Evolutionary conservation across 148 eudicot species (phyloP).

Genomic region (Rhododendron kiyosumense): DNA sequence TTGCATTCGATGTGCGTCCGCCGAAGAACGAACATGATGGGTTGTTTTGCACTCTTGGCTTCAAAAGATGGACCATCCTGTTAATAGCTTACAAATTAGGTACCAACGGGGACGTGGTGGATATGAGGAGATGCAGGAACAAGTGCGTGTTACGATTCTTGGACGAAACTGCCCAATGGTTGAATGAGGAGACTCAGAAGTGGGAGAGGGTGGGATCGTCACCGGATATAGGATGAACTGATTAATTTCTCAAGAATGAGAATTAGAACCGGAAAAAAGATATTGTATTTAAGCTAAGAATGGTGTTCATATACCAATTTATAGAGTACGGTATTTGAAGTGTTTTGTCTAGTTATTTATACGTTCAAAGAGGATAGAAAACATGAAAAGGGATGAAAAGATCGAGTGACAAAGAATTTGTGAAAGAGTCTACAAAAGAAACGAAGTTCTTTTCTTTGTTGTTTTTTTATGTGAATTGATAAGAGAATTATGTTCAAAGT

Average conservation of each 20-base stretch:
- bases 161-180: not conserved
- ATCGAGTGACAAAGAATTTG: too few species aligned
- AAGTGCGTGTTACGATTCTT: not conserved
- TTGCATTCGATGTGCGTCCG: not conserved
- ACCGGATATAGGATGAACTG: not conserved
- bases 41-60: not conserved
- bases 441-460: too few species aligned
- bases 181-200: not conserved
- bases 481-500: too few species aligned
- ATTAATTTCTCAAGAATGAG: not conserved
- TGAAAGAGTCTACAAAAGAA: too few species aligned
- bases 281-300: too few species aligned
- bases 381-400: too few species aligned
- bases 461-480: too few species aligned
- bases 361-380: too few species aligned
- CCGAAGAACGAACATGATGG: not conserved
- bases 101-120: not conserved
- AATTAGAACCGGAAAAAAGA: not conserved
- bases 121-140: not conserved
- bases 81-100: not conserved
- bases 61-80: not conserved
- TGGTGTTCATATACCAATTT: not conserved
- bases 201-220: not conserved
- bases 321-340: not conserved
- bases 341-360: too few species aligned